Conservation (phyloP, 306 rosid genomes). For the Quercus rubra region DNA sequence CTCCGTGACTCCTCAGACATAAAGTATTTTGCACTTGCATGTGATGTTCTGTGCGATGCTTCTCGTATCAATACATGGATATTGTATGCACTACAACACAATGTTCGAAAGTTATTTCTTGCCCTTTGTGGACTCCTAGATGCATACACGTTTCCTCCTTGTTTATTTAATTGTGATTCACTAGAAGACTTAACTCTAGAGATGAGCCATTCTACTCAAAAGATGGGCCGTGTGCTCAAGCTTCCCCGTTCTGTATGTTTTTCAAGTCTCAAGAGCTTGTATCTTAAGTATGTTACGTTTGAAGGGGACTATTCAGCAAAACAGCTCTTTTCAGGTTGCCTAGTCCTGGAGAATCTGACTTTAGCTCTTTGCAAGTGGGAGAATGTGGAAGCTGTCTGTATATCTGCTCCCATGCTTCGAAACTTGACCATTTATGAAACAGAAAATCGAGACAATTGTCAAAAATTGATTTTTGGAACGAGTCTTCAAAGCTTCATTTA, state of each 20-base stretch:
- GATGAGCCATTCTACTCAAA: neutral
- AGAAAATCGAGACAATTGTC: neutral
- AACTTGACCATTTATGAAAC: constrained; percentile 6
- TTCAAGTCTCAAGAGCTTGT: constrained; percentile 9
- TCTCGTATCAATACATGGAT: constrained; percentile 9
- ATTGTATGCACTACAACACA: neutral
- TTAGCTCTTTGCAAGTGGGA: constrained; percentile 12
- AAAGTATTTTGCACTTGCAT: neutral
- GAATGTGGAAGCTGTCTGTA: constrained; percentile 4
- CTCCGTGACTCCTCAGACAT: neutral
- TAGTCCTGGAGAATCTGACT: constrained; percentile 12
- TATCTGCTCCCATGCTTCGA: constrained; percentile 17
- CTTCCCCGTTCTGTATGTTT: constrained; percentile 14
- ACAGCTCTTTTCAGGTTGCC: constrained; percentile 19
- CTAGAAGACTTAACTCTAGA: neutral
- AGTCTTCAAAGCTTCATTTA: too few relatives aligned
- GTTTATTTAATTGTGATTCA: constrained; percentile 8
- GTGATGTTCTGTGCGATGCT: neutral
- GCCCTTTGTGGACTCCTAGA: neutral
- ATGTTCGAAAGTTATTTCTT: constrained; percentile 3
- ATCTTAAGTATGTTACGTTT: neutral
- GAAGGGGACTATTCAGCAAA: neutral
- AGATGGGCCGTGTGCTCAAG: neutral
- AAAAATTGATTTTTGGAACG: too few relatives aligned
- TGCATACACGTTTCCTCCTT: constrained; percentile 1